phyloP scores from a whole-genome alignment of 352 stramenopile genomes.

The Pythium diclinum region DNA sequence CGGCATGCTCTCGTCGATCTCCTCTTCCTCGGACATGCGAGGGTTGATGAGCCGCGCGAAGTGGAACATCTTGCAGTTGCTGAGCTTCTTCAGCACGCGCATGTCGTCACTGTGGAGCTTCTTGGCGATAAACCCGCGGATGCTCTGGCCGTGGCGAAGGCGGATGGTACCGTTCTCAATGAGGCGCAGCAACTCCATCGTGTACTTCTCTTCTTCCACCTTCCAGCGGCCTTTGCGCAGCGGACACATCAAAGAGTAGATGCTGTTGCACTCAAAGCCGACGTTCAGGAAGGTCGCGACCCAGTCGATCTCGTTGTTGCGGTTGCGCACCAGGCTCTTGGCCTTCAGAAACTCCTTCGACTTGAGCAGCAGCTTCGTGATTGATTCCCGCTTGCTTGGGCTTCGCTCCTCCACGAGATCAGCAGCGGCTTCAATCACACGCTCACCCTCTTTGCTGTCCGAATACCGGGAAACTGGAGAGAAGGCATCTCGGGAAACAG shows the following conservation, averaged over 20 bases:
- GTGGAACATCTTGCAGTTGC: constrained; percentile 79
- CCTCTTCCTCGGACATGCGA: constrained; percentile 51
- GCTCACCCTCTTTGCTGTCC: constrained; percentile 16
- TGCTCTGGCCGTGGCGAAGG: constrained; percentile 59
- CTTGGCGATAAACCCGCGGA: constrained; percentile 68
- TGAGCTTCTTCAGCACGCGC: constrained; percentile 83
- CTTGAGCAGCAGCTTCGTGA: constrained; percentile 57
- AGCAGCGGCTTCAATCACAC: constrained; percentile 27
- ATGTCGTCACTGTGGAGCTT: constrained; percentile 82
- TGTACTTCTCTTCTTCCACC: constrained; percentile 70
- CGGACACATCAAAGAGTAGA: constrained; percentile 75
- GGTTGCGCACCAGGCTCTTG: constrained; percentile 62
- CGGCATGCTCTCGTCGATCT: constrained; percentile 39
- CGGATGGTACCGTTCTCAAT: constrained; percentile 63
- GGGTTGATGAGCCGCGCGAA: constrained; percentile 64
- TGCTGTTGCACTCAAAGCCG: constrained; percentile 64
- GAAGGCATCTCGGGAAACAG: constrained; percentile 3
- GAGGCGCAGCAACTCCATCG: constrained; percentile 57
- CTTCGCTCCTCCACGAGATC: constrained; percentile 31
- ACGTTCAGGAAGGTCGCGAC: constrained; percentile 71
- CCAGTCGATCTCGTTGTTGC: constrained; percentile 78
- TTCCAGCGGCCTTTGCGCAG: constrained; percentile 75
- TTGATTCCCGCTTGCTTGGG: constrained; percentile 35
- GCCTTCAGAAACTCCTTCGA: constrained; percentile 64
- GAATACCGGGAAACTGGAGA: constrained; percentile 13